phyloP scores from a whole-genome alignment of 78 protist species.

The Dictyostelium brefeldianum region DNA sequence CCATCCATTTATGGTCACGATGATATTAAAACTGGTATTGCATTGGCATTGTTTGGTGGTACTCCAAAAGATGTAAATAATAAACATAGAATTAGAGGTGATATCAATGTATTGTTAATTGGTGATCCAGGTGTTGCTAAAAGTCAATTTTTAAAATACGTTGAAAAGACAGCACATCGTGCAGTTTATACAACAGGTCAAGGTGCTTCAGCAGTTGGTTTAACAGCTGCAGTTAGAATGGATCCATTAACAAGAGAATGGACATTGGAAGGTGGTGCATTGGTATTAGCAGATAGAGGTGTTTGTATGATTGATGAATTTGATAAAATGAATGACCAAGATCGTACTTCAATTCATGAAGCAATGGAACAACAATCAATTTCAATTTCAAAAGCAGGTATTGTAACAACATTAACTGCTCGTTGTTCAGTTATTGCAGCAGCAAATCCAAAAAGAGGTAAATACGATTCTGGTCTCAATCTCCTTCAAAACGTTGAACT shows the following conservation, averaged over 20 bases:
- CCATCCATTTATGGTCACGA: constrained; percentile 99
- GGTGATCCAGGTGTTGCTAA: constrained; percentile 99
- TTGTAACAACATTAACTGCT: constrained; percentile 97
- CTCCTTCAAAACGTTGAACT: constrained; percentile 97
- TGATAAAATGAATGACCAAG: constrained; percentile 99
- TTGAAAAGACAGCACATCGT: constrained; percentile 97
- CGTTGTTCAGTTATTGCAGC: constrained; percentile 99
- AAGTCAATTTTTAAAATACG: constrained; percentile 97
- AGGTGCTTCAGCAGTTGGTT: constrained; percentile 99
- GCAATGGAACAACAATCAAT: constrained; percentile 99
- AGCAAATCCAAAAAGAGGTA: constrained; percentile 98
- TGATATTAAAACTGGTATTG: constrained; percentile 97
- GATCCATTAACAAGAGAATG: constrained; percentile 99
- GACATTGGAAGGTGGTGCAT: constrained; percentile 99
- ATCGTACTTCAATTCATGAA: constrained; percentile 99
- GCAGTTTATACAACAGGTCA: constrained; percentile 99
- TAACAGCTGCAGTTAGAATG: constrained; percentile 98
- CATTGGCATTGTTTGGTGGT: constrained; percentile 98
- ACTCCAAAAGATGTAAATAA: constrained; percentile 50
- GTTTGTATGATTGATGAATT: constrained; percentile 99
- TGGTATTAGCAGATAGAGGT: constrained; percentile 99
- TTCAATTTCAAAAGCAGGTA: constrained; percentile 99
- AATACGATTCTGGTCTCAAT: constrained; percentile 91
- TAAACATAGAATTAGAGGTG: constrained; percentile 98
- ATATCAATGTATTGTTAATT: constrained; percentile 98